These are phyloP conservation scores for Luvunga scandens DNA, from an alignment of 345 rosid species.

Conservation along the genomic window DNA sequence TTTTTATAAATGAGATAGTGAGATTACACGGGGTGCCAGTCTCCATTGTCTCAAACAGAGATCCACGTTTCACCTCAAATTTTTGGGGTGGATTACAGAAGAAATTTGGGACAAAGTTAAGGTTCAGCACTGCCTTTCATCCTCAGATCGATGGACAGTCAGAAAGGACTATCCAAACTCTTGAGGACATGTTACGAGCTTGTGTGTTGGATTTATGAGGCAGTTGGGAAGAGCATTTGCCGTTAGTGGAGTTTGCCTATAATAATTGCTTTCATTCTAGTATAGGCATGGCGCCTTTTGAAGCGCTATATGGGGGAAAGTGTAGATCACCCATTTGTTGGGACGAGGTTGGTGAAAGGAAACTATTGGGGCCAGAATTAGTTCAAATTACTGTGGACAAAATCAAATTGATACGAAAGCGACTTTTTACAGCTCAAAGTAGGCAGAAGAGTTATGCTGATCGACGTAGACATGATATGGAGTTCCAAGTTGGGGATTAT, in stretches of 20 bases:
- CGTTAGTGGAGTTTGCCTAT: background rate
- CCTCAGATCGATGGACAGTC: background rate
- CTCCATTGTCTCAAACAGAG: background rate
- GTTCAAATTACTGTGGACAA: background rate
- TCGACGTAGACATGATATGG: too few relatives aligned
- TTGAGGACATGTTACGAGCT: background rate
- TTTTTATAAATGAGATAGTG: background rate
- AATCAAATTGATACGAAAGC: too few relatives aligned
- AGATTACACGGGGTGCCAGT: background rate
- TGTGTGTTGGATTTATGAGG: background rate
- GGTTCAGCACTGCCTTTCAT: background rate
- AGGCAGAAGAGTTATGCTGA: too few relatives aligned
- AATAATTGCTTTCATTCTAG: background rate
- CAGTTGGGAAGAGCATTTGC: background rate
- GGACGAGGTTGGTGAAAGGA: background rate
- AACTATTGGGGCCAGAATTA: background rate
- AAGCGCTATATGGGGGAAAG: background rate
- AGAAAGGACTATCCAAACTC: background rate
- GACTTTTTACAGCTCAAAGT: too few relatives aligned
- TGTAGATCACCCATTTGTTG: background rate
- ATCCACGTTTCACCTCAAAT: background rate
- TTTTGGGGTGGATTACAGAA: background rate
- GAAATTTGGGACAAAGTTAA: background rate
- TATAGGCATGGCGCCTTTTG: background rate
- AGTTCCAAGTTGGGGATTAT: background rate